Percentiles rank a stretch among this genome's conserved stretches.
Evolutionary conservation across 1,139 yeast genomes (phyloP).

Genomic region (Meyerozyma elateridarum): DNA sequence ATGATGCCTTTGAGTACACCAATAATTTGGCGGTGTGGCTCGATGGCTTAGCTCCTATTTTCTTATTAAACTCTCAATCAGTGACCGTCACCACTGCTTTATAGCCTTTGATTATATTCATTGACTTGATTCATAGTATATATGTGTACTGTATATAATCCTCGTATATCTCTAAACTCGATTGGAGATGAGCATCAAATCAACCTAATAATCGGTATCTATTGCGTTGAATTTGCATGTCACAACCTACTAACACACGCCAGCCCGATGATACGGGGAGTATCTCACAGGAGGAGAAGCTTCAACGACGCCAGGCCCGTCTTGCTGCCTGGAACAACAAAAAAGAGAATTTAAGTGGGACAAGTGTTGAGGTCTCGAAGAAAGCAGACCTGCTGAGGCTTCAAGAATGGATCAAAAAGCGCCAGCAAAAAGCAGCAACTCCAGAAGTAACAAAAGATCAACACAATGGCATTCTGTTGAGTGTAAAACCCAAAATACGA

Average conservation of each 20-base stretch:
- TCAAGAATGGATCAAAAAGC: constrained; percentile 11
- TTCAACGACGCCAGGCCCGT: constrained; percentile 7
- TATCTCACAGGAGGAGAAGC: constrained; percentile 5
- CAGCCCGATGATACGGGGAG: neutral
- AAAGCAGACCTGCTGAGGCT: constrained; percentile 5
- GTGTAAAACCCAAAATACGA: constrained; percentile 3
- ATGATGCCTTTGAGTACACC: constrained; percentile 69
- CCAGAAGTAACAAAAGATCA: constrained; percentile 11
- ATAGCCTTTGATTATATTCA: constrained; percentile 29
- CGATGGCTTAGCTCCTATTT: constrained; percentile 71
- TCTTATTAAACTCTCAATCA: constrained; percentile 83
- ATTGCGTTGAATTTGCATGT: constrained; percentile 1
- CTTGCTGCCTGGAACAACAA: constrained; percentile 14
- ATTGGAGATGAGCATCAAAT: too few species aligned
- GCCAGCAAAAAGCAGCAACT: constrained; percentile 5
- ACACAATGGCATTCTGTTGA: constrained; percentile 10
- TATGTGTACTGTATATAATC: too few species aligned
- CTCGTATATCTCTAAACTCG: too few species aligned
- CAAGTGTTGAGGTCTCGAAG: neutral
- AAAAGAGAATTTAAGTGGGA: constrained; percentile 8
- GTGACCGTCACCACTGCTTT: constrained; percentile 93
- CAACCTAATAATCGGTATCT: constrained; percentile 2
- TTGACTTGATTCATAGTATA: neutral
- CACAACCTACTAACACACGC: constrained; percentile 2
- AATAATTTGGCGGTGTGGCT: constrained; percentile 78